phyloP scores from a whole-genome alignment of 306 rosid genomes.

The Dalbergia cochinchinensis region DNA sequence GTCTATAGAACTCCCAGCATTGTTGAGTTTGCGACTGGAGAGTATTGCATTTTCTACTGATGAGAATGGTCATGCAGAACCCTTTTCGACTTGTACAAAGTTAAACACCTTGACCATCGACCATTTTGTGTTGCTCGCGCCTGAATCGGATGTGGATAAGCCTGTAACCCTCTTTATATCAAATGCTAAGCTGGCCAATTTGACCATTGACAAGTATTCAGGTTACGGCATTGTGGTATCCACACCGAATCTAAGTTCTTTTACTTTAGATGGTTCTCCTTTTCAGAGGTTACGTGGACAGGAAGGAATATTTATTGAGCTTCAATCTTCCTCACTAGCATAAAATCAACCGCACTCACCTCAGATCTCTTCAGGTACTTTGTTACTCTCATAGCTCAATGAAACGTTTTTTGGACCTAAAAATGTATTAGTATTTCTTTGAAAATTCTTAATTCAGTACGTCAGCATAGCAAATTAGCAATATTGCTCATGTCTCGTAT shows the following conservation, averaged over 20 bases:
- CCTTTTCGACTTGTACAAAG: constrained; percentile 19
- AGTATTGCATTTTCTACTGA: neutral
- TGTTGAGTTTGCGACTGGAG: constrained; percentile 10
- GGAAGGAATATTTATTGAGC: neutral
- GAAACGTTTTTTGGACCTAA: neutral
- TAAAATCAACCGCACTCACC: neutral
- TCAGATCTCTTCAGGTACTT: constrained; percentile 31
- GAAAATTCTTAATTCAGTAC: neutral
- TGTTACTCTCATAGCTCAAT: neutral
- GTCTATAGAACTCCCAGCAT: constrained; percentile 21
- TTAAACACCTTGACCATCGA: constrained; percentile 15
- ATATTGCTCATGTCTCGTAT: neutral
- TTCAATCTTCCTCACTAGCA: constrained; percentile 19
- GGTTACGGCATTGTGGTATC: constrained; percentile 13
- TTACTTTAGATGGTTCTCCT: constrained; percentile 21
- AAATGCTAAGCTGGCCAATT: constrained; percentile 20
- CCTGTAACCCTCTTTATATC: constrained; percentile 20
- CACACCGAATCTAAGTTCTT: constrained; percentile 29
- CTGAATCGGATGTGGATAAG: neutral
- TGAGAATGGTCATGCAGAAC: constrained; percentile 14
- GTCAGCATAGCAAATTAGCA: too few species aligned
- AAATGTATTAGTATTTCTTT: neutral
- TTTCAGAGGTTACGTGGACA: neutral
- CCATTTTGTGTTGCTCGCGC: constrained; percentile 10
- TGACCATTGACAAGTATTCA: neutral